These are phyloP conservation scores for Colletotrichum trifolii DNA, from an alignment of 2,329 filamentous ascomycete species.

Conservation along the genomic window DNA sequence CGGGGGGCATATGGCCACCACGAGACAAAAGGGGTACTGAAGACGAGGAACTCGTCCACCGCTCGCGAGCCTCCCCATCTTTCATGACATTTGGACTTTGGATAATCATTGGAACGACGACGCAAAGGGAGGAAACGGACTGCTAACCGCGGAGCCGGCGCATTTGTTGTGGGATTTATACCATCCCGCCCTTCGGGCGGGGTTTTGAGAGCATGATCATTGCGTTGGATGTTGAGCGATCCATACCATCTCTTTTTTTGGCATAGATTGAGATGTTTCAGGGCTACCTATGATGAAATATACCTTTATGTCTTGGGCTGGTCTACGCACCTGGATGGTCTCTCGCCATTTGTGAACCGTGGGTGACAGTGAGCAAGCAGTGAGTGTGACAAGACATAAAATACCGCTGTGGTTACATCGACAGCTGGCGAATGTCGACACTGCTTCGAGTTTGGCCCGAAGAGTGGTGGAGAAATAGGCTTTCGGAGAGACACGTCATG, in stretches of 20 bases:
- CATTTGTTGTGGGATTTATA: slow-evolving; percentile 11
- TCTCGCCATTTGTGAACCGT: neutral
- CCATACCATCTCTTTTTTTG: neutral
- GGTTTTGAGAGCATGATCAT: slow-evolving; percentile 7
- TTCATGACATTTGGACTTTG: slow-evolving; percentile 28
- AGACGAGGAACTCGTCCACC: neutral
- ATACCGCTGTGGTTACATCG: no score
- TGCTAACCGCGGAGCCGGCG: slow-evolving; percentile 17
- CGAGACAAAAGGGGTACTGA: neutral
- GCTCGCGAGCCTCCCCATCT: neutral
- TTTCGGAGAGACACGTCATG: neutral
- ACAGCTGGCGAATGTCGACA: neutral
- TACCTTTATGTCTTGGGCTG: slow-evolving; percentile 10
- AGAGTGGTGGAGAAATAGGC: neutral
- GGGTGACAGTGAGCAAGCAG: no score
- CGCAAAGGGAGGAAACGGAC: slow-evolving; percentile 21
- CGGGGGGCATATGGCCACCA: slow-evolving; percentile 2
- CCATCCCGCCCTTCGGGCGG: slow-evolving; percentile 15
- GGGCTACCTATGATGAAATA: slow-evolving; percentile 8
- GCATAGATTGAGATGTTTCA: slow-evolving; percentile 16
- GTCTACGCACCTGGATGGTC: neutral
- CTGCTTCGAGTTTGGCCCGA: neutral
- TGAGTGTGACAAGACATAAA: no score
- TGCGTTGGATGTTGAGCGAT: slow-evolving; percentile 17
- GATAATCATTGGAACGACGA: slow-evolving; percentile 17